Base-by-base conservation (phyloP, 345 rosid genomes). In the Draba incana region DNA sequence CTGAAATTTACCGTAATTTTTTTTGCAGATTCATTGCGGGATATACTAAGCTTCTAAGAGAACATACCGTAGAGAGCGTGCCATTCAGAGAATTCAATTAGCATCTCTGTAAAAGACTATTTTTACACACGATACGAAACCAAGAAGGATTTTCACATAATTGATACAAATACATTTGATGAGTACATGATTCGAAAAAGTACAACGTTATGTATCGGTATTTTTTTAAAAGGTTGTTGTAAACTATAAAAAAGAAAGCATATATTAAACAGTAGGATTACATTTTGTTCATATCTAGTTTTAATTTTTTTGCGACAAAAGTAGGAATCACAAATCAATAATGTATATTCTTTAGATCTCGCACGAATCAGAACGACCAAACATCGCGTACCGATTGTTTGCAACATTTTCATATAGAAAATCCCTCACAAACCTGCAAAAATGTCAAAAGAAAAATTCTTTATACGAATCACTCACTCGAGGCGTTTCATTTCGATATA, bases 281-380 rank as follows among this genome's bases (percentile, higher is more conserved):
- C 64, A 68, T 23, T 75, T 72, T 41, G 50, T 6, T 51, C 47
- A 44, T 67, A 57, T 43, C 48, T 65, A 66, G 57, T 38, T 41
- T 8, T 1, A n/a, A 27, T 23, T 8, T 1, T 23, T 28, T 41
- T 20, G 52, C 49, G 57, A 38, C 25, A 52, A 20, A 56, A 53
- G 53, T 55, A 74, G 33, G 74, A 28, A 62, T 62, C 59, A 54
- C 1, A 46, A 15, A 15, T 45, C 47, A 52, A 35, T 60, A 14
- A 74, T 67, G 61, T 56, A 68, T 54, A 62, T 54, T 62, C 51
- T 75, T 75, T 66, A 88, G 70, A 85, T 66, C 68, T 93, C 94
- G 35, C 92, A 90, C n/a, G 97, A 88, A 57, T 86, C 97, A 6
- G 98, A 79, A 62, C 86, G 84, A 50, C 97, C 94, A 51, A 93